A percentile compares a stretch with the other conserved stretches of the same genome.
phyloP scores from a whole-genome alignment of 805 yeast species.

The Yamadazyma akitaensis region DNA sequence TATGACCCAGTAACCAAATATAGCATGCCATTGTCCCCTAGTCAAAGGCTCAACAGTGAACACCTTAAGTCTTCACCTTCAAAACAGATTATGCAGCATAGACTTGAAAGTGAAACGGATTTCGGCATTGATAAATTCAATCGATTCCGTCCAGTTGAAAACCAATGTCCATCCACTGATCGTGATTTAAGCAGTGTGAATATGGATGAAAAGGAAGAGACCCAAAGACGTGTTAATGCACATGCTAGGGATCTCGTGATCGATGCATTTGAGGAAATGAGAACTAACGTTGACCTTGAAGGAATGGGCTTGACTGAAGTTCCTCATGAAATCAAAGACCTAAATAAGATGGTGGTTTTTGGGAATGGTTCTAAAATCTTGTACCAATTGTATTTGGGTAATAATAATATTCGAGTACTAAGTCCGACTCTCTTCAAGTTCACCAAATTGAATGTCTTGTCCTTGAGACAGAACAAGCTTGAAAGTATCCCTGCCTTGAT shows the following conservation, averaged over 20 bases:
- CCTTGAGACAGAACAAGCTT: slow-evolving; percentile 49
- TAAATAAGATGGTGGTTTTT: slow-evolving; percentile 51
- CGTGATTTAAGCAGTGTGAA: slow-evolving; percentile 18
- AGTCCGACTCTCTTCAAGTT: slow-evolving; percentile 52
- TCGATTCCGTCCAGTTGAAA: slow-evolving; percentile 30
- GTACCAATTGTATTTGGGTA: slow-evolving; percentile 50
- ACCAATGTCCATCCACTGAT: slow-evolving; percentile 32
- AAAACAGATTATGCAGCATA: slow-evolving; percentile 3
- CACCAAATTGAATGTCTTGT: slow-evolving; percentile 48
- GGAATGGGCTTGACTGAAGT: slow-evolving; percentile 44
- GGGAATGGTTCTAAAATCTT: slow-evolving; percentile 15
- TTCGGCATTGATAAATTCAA: slow-evolving; percentile 52
- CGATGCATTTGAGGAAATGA: slow-evolving; percentile 46
- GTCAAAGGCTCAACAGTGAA: slow-evolving; percentile 12
- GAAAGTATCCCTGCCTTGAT: slow-evolving; percentile 48
- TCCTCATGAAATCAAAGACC: slow-evolving; percentile 58
- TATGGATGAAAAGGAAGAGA: slow-evolving; percentile 19
- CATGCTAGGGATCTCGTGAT: slow-evolving; percentile 43
- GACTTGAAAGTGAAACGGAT: slow-evolving; percentile 31
- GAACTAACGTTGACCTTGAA: slow-evolving; percentile 46
- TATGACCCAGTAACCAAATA: slow-evolving; percentile 18
- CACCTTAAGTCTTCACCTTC: slow-evolving; percentile 3
- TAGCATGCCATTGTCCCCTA: slow-evolving; percentile 14
- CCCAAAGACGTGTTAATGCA: slow-evolving; percentile 15
- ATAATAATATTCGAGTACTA: slow-evolving; percentile 46